Evolutionary conservation across 345 rosid genomes (phyloP), one percentile per base, ranked within the genome.

Genomic region (Theobroma cacao): DNA sequence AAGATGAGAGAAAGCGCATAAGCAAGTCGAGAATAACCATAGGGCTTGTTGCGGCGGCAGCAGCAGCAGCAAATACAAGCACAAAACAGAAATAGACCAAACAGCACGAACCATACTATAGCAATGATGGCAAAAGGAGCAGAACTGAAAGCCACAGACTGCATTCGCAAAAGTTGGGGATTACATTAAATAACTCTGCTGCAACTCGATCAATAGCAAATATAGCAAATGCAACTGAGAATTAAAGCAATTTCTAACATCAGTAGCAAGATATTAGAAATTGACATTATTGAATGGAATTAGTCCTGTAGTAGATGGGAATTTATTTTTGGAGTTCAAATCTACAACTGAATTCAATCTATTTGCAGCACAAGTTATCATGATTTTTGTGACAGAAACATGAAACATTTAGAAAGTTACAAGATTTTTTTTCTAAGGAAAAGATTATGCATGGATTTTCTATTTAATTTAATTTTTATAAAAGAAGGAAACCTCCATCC

Each of bases 61-160:
- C 87, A 81, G 55, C 83, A 81, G 48, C 88, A 89, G 67, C 86
- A 84, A 36, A 82, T 59, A 81, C 85, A 14, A 84, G 66, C 50
- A 41, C 77, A 76, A 3, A 80, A 11, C 8, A 90, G 75, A 80
- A 81, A 79, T 15, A 88, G 75, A 24, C 90, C 91, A 22, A 86
- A 74, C 41, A 88, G 59, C 62, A 80, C 45, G 76, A 88, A 87
- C 93, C 93, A 90, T 4, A 75, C 77, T 30, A 79, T 40, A 22
- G 91, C 88, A 60, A 79, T 75, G 48, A 72, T 78, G 47, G 84
- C 80, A 64, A 88, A 86, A 34, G 91, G 90, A 38, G 82, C 88
- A 10, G 90, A 89, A 20, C 87, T 82, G 75, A 75, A 87, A 47
- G 82, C 84, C 38, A 90, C 89, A 17, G 93, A 90, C 93, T 90